Evolutionary conservation across 2,329 filamentous ascomycete genomes (phyloP).

Genomic region (Pseudodiploospora longispora): DNA sequence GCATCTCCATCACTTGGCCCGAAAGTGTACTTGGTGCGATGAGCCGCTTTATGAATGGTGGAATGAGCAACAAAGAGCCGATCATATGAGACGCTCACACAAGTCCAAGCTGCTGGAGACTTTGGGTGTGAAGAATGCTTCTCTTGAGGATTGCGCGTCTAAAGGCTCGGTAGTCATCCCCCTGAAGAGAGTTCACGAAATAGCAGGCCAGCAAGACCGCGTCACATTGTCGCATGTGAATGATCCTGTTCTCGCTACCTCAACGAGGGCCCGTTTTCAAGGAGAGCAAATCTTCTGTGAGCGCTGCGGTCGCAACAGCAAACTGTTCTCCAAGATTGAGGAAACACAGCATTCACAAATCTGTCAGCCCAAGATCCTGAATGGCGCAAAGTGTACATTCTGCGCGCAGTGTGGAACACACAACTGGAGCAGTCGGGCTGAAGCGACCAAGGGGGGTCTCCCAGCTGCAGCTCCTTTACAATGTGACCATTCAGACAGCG

Average conservation of each 20-base stretch:
- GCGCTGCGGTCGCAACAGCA: conserved; percentile 5
- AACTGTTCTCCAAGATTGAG: conserved; percentile 5
- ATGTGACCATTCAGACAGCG: conserved; percentile 1
- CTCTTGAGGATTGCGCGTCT: background rate
- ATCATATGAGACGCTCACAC: conserved; percentile 25
- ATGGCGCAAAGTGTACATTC: conserved; percentile 6
- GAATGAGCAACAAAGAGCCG: conserved; percentile 14
- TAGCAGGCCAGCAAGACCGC: too few relatives aligned
- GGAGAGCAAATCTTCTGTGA: conserved; percentile 4
- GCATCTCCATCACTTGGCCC: conserved; percentile 21
- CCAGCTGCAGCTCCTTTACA: too few relatives aligned
- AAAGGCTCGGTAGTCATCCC: conserved; percentile 1
- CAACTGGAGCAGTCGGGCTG: background rate
- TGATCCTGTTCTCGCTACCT: too few relatives aligned
- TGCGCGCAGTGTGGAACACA: conserved; percentile 8
- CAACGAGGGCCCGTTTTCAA: background rate
- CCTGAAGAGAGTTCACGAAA: background rate
- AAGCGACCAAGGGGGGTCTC: background rate
- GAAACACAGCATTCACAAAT: conserved; percentile 4
- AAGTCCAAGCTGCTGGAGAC: conserved; percentile 12
- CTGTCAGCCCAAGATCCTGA: conserved; percentile 1
- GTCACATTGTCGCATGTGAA: too few relatives aligned
- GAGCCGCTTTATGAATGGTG: conserved; percentile 22
- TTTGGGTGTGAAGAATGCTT: conserved; percentile 4
- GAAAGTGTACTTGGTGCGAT: conserved; percentile 29